Percentiles rank a stretch among this genome's conserved stretches.
phyloP scores from a whole-genome alignment of 345 rosid species.

The Aquilaria malaccensis region DNA sequence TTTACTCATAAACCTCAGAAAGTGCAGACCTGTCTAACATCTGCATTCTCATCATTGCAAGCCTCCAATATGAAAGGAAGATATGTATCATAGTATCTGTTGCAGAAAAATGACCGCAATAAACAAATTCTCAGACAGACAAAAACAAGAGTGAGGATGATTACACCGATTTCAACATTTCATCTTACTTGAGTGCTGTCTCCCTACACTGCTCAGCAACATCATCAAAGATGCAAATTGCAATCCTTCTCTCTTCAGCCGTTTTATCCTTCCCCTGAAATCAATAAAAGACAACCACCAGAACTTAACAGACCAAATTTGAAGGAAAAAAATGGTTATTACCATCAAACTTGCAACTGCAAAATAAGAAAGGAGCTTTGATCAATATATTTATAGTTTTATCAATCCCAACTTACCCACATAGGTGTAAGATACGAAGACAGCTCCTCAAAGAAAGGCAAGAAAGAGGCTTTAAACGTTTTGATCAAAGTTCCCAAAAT shows the following conservation, averaged over 20 bases:
- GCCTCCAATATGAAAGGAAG: slow-evolving; percentile 99
- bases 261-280: slow-evolving; percentile 96
- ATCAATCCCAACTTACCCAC: slow-evolving; percentile 72
- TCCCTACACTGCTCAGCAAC: slow-evolving; percentile 98
- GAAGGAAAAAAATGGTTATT: slow-evolving; percentile 4
- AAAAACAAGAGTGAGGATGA: slow-evolving; percentile 9
- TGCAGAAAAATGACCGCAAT: slow-evolving; percentile 15
- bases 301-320: background rate
- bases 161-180: background rate
- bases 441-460: slow-evolving; percentile 91
- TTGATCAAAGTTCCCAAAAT: slow-evolving; percentile 96
- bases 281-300: background rate
- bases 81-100: slow-evolving; percentile 90
- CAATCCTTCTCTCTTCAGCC: slow-evolving; percentile 98
- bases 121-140: slow-evolving; percentile 11
- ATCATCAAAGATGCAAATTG: slow-evolving; percentile 98
- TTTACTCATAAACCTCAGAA: slow-evolving; percentile 5
- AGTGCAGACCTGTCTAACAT: slow-evolving; percentile 83
- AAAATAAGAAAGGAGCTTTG: background rate
- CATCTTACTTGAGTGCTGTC: slow-evolving; percentile 78
- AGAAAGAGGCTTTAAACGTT: slow-evolving; percentile 84
- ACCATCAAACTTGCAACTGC: background rate
- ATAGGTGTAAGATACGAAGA: slow-evolving; percentile 95
- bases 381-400: background rate
- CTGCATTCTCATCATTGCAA: slow-evolving; percentile 87